Base-by-base conservation (phyloP, 805 yeast genomes). In the Hanseniaspora singularis region DNA sequence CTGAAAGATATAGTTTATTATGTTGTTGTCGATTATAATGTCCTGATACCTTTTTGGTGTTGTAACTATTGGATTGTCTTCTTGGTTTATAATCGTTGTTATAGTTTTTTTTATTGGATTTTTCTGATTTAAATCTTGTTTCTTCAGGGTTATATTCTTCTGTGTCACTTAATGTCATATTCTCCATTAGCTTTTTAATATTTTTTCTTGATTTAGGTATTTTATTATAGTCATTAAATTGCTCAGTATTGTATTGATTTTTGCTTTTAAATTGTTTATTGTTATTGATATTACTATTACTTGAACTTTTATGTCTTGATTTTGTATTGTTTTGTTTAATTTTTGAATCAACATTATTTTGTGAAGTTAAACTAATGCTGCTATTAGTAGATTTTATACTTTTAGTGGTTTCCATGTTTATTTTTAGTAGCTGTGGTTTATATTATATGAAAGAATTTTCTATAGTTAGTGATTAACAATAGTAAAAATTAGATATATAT, bases 1-100 rank as follows among this genome's bases (percentile, higher is more conserved):
- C 89, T 4, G 70, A 69, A 15, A 82, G 60, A 50, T 72, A 75
- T 6, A 77, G 27, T 18, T 45, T 45, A 14, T 33, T 39, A 18
- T 32, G 43, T 18, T 33, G 33, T 9, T 33, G 34, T 11, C 26
- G 42, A 10, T 12, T 8, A n/a, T 23, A 20, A 16, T 44, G 41
- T n/a, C 30, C 33, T 6, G 7, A 9, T 4, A 19, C 30, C 14
- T 43, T 43, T 16, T 43, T 42, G 22, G 20, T 38, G 14, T 30
- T 30, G 32, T 30, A 30, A 30, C 14, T 6, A n/a, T 30, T 30
- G 5, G 15, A n/a, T n/a, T 5, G 14, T 5, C 15, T 5, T n/a
- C 15, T 18, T 24, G 12, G 2, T 23, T 32, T 32, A 15, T 28
- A 12, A 5, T 26, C 18, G 16, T 27, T 27, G 32, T 14, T 33